phyloP scores from a whole-genome alignment of 192 early-diverging fungal genomes.

The Backusella mclennaniae region DNA sequence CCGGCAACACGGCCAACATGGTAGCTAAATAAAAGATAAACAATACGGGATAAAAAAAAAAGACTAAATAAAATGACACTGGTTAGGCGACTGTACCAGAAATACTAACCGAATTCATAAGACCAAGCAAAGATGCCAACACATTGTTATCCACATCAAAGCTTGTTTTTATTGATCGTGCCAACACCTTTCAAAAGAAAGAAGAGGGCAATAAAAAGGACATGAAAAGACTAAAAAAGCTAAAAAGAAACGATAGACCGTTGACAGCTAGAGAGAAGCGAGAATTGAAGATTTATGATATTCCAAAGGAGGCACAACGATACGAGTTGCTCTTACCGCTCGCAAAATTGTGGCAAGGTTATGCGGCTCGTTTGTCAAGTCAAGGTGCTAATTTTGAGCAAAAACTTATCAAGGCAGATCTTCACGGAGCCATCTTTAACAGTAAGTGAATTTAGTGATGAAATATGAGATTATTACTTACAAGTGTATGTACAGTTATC shows the following conservation, averaged over 20 bases:
- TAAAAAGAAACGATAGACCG: constrained; percentile 43
- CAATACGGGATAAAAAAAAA: too few relatives aligned
- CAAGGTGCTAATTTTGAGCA: constrained; percentile 32
- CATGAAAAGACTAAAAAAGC: constrained; percentile 19
- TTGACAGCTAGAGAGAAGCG: constrained; percentile 67
- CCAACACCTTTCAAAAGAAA: background rate
- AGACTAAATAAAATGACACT: too few relatives aligned
- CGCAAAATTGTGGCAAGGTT: constrained; percentile 74
- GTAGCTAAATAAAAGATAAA: too few relatives aligned
- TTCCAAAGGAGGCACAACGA: constrained; percentile 56
- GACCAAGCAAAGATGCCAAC: background rate
- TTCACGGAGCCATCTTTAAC: constrained; percentile 79
- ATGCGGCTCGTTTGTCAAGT: constrained; percentile 61
- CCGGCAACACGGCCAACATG: too few relatives aligned
- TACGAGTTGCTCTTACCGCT: constrained; percentile 72
- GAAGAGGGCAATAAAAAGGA: background rate
- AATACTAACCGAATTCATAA: background rate
- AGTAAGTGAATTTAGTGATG: constrained; percentile 38
- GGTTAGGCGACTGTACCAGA: background rate
- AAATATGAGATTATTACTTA: background rate
- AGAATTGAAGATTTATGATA: constrained; percentile 58
- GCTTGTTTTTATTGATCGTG: background rate
- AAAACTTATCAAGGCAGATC: constrained; percentile 78
- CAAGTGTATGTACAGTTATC: constrained; percentile 44
- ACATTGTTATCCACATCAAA: background rate